Evolutionary conservation across 1,284 basidiomycete genomes (phyloP), one percentile per base, ranked within the genome.

Genomic region (Fomitopsis palustris): DNA sequence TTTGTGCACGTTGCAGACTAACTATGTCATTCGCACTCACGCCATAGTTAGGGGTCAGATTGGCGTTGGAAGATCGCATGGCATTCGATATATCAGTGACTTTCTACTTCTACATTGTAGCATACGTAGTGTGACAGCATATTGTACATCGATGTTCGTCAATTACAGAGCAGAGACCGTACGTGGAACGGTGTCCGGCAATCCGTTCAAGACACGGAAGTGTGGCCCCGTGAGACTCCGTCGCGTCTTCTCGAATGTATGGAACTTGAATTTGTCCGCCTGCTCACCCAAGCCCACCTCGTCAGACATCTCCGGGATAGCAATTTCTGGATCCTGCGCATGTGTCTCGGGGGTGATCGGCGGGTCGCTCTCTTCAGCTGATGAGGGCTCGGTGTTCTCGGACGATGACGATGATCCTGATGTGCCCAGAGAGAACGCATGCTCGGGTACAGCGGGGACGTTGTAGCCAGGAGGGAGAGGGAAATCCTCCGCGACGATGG

Each of bases 261-360:
- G 17, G 49, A 23, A 3, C 14, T 35, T 17, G 33, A 52, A 33
- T 23, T 33, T 33, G 31, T 23, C 33, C 31, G 49, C 49, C 49
- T 52, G 49, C 31, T 19, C 31, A 8, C 49, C 59, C 25, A 60
- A 29, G 12, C 43, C 59, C 12, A 6, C 33, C 7, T 25, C 43
- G n/a, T 45, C 38, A 31, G 35, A 35, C 14, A 63, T 38, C 4
- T 64, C 62, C 8, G 62, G 59, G 38, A 63, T 58, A 37, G 53
- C 55, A 25, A 64, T 31, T 17, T 51, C 47, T 9, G 65, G 56
- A 12, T 66, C 56, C 27, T 61, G 61, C 10, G 66, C 56, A 31
- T 52, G 62, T n/a, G 61, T 67, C 53, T 67, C 65, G 8, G 69
- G 68, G 7, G 69, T 69, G 47, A 62, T 53, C 4, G 66, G 68